phyloP scores from a whole-genome alignment of 345 rosid species.

The Leavenworthia alabamica region DNA sequence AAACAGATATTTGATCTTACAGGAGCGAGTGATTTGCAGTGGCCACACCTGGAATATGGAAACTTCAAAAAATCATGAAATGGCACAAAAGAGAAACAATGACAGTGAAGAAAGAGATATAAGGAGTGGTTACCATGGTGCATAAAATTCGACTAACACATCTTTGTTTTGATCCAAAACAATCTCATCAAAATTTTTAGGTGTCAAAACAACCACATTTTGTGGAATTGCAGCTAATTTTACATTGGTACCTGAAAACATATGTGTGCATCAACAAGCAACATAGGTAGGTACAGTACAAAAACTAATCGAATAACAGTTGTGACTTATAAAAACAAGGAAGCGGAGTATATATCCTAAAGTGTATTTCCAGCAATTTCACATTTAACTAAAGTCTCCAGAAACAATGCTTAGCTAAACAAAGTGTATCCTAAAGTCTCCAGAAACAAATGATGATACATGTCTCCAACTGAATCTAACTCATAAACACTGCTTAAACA shows the following conservation, averaged over 20 bases:
- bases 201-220: slow-evolving; percentile 61
- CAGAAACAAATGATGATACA: not conserved
- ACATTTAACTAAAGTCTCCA: no score
- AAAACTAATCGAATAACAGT: not conserved
- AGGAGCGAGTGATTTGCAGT: slow-evolving; percentile 96
- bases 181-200: slow-evolving; percentile 69
- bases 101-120: not conserved
- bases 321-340: not conserved
- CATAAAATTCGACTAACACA: slow-evolving; percentile 95
- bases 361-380: slow-evolving; percentile 1
- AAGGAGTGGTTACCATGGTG: slow-evolving; percentile 62
- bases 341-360: not conserved
- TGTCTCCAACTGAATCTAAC: not conserved
- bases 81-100: slow-evolving; percentile 6
- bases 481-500: not conserved
- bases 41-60: slow-evolving; percentile 81
- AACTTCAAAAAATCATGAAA: slow-evolving; percentile 15
- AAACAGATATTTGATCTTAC: slow-evolving; percentile 39
- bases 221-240: slow-evolving; percentile 79
- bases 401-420: no score
- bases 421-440: no score
- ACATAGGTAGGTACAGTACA: not conserved
- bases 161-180: slow-evolving; percentile 85
- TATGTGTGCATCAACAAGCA: not conserved
- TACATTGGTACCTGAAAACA: slow-evolving; percentile 71